Base-by-base conservation (phyloP, 2,329 filamentous ascomycete genomes). In the Colletotrichum karsti region DNA sequence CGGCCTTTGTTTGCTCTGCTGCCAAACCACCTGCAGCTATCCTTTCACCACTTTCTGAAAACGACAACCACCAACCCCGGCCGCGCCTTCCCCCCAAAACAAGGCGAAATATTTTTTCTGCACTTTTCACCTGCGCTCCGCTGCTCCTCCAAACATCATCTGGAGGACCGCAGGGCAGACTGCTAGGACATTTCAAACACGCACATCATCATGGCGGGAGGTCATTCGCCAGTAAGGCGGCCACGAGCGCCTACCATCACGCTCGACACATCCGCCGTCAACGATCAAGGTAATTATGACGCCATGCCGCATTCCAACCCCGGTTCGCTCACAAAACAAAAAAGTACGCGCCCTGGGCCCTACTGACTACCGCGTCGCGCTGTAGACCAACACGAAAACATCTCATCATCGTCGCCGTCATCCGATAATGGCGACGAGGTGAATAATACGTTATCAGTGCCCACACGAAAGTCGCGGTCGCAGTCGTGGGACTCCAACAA, bases 231-330 rank as follows among this genome's bases (percentile, higher is more conserved):
- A 51, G 26, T 53, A 28, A 53, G 58, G 37, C 69, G 69, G 26
- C 54, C 69, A n/a, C 57, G 67, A 54, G 67, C 69, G 24, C 69
- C 69, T 55, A 69, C 69, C n/a, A 70, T 70, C 35, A 70, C 66
- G 28, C 66, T 70, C 28, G 69, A 70, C 33, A 70, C 69, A 9
- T 70, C 69, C 22, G 69, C 69, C 30, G 60, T 70, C 18, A 69
- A 56, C 58, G 69, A 69, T 28, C 61, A 69, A 69, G 69, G 69
- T 70, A n/a, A n/a, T n/a, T n/a, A 69, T 58, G 67, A 63, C 56
- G 44, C 39, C 53, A 50, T 62, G 33, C 37, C 46, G 28, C 42
- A 41, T 62, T 67, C 46, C 53, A 30, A 7, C n/a, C 62, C 59
- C 39, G 60, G 35, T 58, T 28, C 28, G 64, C 35, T 46, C 28